Base-by-base conservation (phyloP, 1,139 yeast species). In the Taphrina pruni region DNA sequence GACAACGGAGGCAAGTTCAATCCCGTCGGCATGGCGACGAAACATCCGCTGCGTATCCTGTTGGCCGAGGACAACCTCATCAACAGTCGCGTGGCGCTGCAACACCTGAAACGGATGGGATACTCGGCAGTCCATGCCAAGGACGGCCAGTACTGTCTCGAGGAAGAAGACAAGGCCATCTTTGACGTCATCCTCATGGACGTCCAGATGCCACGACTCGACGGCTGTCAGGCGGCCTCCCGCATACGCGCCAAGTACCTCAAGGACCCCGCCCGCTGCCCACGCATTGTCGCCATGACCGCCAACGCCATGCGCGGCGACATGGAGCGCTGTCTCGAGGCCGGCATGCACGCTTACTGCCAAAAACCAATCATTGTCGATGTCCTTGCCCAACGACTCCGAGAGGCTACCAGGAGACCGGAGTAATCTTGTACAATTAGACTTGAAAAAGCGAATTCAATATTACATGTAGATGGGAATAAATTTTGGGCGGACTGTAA, bases 251-350 rank as follows among this genome's bases (percentile, higher is more conserved):
- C 52, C 17, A 54, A 54, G 85, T 82, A 73, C 48, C 41, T 56
- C 32, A 41, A 58, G 20, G 65, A 41, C 6, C 60, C 50, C 8
- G 38, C 6, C 17, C 56, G 58, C 14, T 26, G 50, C 43, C 64
- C 64, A 6, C 55, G 65, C 1, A 90, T 93, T 71, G 93, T 93
- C 62, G 98, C 97, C 0, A 84, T 93, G 70, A 92, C 97, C 0
- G 97, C 97, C 0, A 93, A 89, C 81, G 97, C 97, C 0, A 97
- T 93, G 78, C 90, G 89, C 72, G 88, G 94, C 67, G 93, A 93
- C 76, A 90, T 89, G 65, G 88, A 88, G 73, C 96, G 87, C 71
- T 93, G 98, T 78, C 77, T 90, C 65, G 88, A 85, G 35, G 87
- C 88, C 38, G 98, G 98, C 3, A 93, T 93, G 97, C 83, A 88